phyloP scores from a whole-genome alignment of 805 yeast genomes.

The Kluyveromyces nonfermentans region DNA sequence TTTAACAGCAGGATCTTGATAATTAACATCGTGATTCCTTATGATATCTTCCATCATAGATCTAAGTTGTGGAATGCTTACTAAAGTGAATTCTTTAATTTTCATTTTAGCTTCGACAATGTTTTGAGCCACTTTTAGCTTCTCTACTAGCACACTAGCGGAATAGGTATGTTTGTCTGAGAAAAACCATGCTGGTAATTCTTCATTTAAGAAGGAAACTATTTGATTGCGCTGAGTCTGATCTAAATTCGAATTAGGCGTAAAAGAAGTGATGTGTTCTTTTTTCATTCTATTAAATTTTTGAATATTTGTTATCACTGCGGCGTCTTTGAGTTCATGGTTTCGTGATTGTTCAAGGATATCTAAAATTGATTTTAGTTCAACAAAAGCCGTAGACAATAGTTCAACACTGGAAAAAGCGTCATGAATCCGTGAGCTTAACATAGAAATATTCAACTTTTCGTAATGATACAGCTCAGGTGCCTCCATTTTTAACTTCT shows the following conservation, averaged over 20 bases:
- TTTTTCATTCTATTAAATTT: slow-evolving; percentile 36
- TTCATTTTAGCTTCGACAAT: slow-evolving; percentile 18
- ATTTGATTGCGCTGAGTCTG: slow-evolving; percentile 19
- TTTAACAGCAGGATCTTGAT: slow-evolving; percentile 67
- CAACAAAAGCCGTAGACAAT: slow-evolving; percentile 16
- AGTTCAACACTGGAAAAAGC: slow-evolving; percentile 13
- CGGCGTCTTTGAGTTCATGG: slow-evolving; percentile 77
- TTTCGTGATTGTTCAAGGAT: slow-evolving; percentile 53
- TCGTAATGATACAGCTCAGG: slow-evolving; percentile 21
- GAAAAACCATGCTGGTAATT: slow-evolving; percentile 20
- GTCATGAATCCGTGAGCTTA: slow-evolving; percentile 8
- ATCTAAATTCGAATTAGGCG: slow-evolving; percentile 17
- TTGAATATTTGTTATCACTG: slow-evolving; percentile 66
- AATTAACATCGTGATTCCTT: slow-evolving; percentile 60
- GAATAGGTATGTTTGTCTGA: slow-evolving; percentile 15
- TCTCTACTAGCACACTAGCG: slow-evolving; percentile 19
- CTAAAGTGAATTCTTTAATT: slow-evolving; percentile 11
- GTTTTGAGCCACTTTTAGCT: slow-evolving; percentile 19
- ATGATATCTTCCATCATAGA: slow-evolving; percentile 36
- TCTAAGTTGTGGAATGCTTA: slow-evolving; percentile 32
- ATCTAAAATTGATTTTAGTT: slow-evolving; percentile 32
- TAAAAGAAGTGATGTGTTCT: slow-evolving; percentile 13
- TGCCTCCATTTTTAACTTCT: slow-evolving; percentile 13
- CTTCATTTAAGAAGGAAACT: slow-evolving; percentile 16
- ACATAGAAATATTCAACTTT: slow-evolving; percentile 7